phyloP scores from a whole-genome alignment of 768 basidiomycete species.

The Mycena pura region DNA sequence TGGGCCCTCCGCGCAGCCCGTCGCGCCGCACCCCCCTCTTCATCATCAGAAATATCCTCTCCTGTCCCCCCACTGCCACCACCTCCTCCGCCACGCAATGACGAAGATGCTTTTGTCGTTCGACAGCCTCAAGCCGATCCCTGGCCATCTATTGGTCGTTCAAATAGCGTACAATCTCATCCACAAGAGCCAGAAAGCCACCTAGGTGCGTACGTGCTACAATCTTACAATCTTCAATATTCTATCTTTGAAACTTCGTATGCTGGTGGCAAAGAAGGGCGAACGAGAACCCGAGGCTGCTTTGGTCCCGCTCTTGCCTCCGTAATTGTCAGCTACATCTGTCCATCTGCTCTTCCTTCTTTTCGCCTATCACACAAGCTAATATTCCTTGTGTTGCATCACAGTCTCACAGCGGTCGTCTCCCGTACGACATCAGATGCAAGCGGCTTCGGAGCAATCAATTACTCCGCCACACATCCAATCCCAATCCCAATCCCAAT shows the following conservation, averaged over 20 bases:
- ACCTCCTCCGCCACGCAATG: neutral
- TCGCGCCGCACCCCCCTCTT: neutral
- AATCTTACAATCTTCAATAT: too few relatives aligned
- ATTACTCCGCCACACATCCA: neutral
- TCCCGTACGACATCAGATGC: neutral
- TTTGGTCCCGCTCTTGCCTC: too few relatives aligned
- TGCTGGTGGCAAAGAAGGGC: too few relatives aligned
- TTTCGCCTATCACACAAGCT: neutral
- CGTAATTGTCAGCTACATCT: too few relatives aligned
- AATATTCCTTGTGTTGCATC: neutral
- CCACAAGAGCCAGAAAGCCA: neutral
- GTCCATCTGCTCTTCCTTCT: neutral
- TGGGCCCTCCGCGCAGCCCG: conserved; percentile 21
- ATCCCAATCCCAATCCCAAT: neutral
- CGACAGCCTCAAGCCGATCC: conserved; percentile 2
- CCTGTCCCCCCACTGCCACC: neutral
- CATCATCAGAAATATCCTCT: neutral
- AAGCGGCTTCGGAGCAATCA: too few relatives aligned
- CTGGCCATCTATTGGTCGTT: conserved; percentile 16
- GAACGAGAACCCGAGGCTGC: too few relatives aligned
- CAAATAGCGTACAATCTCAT: conserved; percentile 5
- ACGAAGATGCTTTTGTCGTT: conserved; percentile 18
- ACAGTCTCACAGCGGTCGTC: conserved; percentile 10
- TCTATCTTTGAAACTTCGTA: too few relatives aligned
- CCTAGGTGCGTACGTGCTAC: neutral